These are phyloP conservation scores for Scedosporium aurantiacum DNA, from an alignment of 2,329 filamentous ascomycete genomes.

Conservation along the genomic window DNA sequence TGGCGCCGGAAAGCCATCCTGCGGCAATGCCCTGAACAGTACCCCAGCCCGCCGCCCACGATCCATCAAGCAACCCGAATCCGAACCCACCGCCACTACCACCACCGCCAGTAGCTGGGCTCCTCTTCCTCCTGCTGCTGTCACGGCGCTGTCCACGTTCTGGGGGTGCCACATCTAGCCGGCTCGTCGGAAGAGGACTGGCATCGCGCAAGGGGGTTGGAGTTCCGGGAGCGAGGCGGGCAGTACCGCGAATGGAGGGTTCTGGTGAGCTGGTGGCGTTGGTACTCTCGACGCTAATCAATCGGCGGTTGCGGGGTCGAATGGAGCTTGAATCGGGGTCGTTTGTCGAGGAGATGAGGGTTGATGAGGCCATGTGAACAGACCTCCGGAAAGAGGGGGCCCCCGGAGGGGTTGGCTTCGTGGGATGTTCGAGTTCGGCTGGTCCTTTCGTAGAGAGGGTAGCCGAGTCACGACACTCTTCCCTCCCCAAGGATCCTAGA, in stretches of 20 bases:
- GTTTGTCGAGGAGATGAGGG: constrained; percentile 28
- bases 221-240: constrained; percentile 13
- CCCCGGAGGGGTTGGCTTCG: background rate
- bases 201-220: constrained; percentile 21
- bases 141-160: background rate
- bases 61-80: constrained; percentile 31
- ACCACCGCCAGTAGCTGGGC: background rate
- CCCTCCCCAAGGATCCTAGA: background rate
- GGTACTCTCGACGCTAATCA: constrained; percentile 21
- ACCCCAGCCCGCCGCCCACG: constrained; percentile 43
- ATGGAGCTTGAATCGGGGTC: constrained; percentile 28
- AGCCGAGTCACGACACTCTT: background rate
- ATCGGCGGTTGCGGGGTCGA: constrained; percentile 39
- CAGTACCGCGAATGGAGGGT: constrained; percentile 21
- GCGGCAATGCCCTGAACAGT: constrained; percentile 40
- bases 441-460: background rate
- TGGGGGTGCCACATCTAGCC: constrained; percentile 12
- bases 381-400: background rate
- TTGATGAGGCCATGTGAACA: constrained; percentile 33
- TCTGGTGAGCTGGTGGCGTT: constrained; percentile 15
- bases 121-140: background rate
- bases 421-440: background rate
- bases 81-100: constrained; percentile 1
- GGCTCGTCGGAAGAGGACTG: constrained; percentile 37
- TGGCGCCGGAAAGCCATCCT: constrained; percentile 1